Evolutionary conservation across 495 filamentous ascomycete species (phyloP).

Genomic region (Pyrenula aspistea): DNA sequence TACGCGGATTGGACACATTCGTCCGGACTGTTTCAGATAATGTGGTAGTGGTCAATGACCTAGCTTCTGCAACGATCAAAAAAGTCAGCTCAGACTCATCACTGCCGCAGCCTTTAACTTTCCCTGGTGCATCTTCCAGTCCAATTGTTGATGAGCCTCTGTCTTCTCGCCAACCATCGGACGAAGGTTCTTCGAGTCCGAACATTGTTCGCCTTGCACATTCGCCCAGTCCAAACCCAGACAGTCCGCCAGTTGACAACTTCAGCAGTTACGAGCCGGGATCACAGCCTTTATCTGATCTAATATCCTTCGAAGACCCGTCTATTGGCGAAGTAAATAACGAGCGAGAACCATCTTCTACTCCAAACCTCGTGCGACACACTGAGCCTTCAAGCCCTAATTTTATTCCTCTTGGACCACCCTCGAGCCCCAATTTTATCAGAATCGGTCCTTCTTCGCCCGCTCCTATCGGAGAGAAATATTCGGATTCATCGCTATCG

Average conservation of each 20-base stretch:
- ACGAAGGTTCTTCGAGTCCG: conserved; percentile 23
- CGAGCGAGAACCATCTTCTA: not conserved
- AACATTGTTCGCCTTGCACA: conserved; percentile 29
- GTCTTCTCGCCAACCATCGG: conserved; percentile 7
- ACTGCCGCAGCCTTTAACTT: not conserved
- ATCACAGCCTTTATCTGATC: not conserved
- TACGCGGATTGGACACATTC: not conserved
- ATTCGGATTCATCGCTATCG: conserved; percentile 29
- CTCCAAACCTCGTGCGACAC: not conserved
- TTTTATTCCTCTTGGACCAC: not conserved
- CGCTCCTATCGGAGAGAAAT: conserved; percentile 7
- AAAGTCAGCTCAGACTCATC: not conserved
- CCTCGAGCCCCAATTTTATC: conserved; percentile 32
- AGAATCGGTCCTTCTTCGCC: conserved; percentile 19
- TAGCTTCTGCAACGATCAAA: not conserved
- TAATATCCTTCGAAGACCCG: not conserved
- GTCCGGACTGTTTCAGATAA: not conserved
- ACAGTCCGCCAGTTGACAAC: not conserved
- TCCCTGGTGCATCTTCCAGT: not conserved
- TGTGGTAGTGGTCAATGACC: not conserved
- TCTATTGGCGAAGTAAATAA: not conserved
- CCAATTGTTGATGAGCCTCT: conserved; percentile 6
- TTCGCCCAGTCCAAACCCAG: conserved; percentile 28
- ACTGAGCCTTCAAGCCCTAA: not conserved
- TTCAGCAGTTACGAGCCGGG: not conserved